Base-by-base conservation (phyloP, 2,329 filamentous ascomycete species). In the Scytalidium sp. region DNA sequence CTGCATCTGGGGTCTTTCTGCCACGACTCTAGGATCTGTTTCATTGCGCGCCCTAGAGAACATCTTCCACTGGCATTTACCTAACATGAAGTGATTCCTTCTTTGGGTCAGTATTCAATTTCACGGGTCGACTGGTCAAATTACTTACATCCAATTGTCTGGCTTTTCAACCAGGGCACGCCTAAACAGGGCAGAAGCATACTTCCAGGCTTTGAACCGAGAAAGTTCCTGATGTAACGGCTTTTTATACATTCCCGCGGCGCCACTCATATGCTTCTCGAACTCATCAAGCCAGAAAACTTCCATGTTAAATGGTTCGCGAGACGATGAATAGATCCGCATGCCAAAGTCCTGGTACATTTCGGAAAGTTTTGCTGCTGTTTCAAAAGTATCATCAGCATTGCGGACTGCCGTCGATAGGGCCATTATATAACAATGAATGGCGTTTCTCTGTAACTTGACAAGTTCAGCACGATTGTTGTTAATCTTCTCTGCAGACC, bases 41-140 rank as follows among this genome's bases (percentile, higher is more conserved):
- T 70, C 56, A 60, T 67, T 54, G 19, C 72, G 70, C 43, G 74
- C 71, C 32, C 71, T 72, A 41, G 68, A 72, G 57, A 78, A 83
- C 77, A 88, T 85, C 64, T 89, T 90, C 81, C 85, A 88, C 3
- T 84, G 70, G 60, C 84, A 87, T 69, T 90, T 90, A 19, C 80
- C 82, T 8, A 85, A 76, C 75, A 85, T 85, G 59, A 84, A 89
- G 58, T 85, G 78, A 50, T 80, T 80, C 66, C 75, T 79, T 55
- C 15, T n/a, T 44, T 15, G 29, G 46, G 49, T 45, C 11, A 23
- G 21, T 5, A 21, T 29, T 36, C 13, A 50, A 32, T 22, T 13
- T n/a, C 17, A 45, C 43, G 8, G 4, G 47, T 27, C 11, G n/a
- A 7, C 13, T 41, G 15, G 20, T 19, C 13, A 40, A 15, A 17